Percentiles rank a stretch among this genome's conserved stretches.
Evolutionary conservation across 2,329 filamentous ascomycete genomes (phyloP).

Genomic region (Pseudovirgaria hyperparasitica): DNA sequence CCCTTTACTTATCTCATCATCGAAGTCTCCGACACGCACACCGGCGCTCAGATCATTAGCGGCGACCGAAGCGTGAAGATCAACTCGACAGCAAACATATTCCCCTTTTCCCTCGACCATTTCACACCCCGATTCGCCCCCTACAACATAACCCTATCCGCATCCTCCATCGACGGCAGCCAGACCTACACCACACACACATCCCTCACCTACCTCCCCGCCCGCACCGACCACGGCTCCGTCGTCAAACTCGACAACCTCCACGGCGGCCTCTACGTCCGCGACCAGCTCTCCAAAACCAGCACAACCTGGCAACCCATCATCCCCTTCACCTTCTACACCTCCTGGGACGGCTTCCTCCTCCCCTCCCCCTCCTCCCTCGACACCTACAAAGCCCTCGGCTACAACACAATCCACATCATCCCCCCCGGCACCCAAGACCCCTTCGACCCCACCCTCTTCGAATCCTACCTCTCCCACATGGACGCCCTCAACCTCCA

Average conservation of each 20-base stretch:
- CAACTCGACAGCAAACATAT: slow-evolving; percentile 24
- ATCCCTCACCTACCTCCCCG: slow-evolving; percentile 28
- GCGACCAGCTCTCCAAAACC: slow-evolving; percentile 14
- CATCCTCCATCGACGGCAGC: slow-evolving; percentile 15
- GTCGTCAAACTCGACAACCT: slow-evolving; percentile 35
- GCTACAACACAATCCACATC: slow-evolving; percentile 36
- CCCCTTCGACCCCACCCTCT: slow-evolving; percentile 27
- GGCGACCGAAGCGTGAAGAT: slow-evolving; percentile 16
- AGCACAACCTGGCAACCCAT: slow-evolving; percentile 23
- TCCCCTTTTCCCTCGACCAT: slow-evolving; percentile 20
- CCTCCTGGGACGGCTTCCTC: slow-evolving; percentile 24
- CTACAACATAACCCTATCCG: slow-evolving; percentile 25
- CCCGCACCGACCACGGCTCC: slow-evolving; percentile 29
- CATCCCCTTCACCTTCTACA: slow-evolving; percentile 36
- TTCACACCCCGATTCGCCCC: slow-evolving; percentile 19
- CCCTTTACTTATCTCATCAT: slow-evolving; percentile 16
- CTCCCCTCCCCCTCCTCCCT: slow-evolving; percentile 20
- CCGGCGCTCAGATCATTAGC: slow-evolving; percentile 11
- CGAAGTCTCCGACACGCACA: slow-evolving; percentile 12
- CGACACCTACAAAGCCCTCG: slow-evolving; percentile 26
- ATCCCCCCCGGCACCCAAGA: slow-evolving; percentile 27
- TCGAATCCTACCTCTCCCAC: slow-evolving; percentile 28
- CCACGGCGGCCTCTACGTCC: slow-evolving; percentile 32
- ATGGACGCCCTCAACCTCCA: slow-evolving; percentile 33
- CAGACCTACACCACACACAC: slow-evolving; percentile 24